Conservation (phyloP, 768 basidiomycete species). For the Termitomyces sp. region DNA sequence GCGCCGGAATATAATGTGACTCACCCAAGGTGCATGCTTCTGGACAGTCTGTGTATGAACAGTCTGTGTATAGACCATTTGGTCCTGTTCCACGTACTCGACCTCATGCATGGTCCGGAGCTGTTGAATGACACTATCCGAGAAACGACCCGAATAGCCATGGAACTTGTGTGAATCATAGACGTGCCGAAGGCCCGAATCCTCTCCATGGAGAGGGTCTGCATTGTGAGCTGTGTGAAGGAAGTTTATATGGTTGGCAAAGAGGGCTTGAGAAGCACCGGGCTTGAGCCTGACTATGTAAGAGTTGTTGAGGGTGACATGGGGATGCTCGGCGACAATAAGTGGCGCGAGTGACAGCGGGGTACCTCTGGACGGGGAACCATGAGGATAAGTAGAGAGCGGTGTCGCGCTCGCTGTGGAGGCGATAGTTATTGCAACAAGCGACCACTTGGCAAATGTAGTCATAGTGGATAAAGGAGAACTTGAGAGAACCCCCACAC, state of each 20-base stretch:
- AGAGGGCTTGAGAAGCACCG: slow-evolving; percentile 46
- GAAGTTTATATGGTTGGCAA: slow-evolving; percentile 77
- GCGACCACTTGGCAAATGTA: slow-evolving; percentile 33
- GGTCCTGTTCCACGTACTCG: slow-evolving; percentile 89
- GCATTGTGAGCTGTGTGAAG: slow-evolving; percentile 56
- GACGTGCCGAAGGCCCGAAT: slow-evolving; percentile 63
- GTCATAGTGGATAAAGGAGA: slow-evolving; percentile 35
- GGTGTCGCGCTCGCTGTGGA: slow-evolving; percentile 35
- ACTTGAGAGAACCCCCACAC: slow-evolving; percentile 9
- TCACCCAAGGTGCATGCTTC: slow-evolving; percentile 81
- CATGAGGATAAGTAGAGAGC: slow-evolving; percentile 40
- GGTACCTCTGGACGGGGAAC: slow-evolving; percentile 27
- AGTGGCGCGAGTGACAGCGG: slow-evolving; percentile 58
- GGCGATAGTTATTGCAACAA: slow-evolving; percentile 35
- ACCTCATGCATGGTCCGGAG: slow-evolving; percentile 87
- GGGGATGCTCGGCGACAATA: slow-evolving; percentile 50
- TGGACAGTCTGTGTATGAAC: slow-evolving; percentile 61
- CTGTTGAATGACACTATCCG: slow-evolving; percentile 58
- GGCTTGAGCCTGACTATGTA: slow-evolving; percentile 91
- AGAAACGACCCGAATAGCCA: slow-evolving; percentile 82
- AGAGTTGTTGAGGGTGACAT: slow-evolving; percentile 80
- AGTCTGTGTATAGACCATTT: slow-evolving; percentile 77
- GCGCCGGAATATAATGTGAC: slow-evolving; percentile 13
- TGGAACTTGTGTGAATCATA: slow-evolving; percentile 61
- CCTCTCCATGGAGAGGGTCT: slow-evolving; percentile 43